Conservation (phyloP, 352 stramenopile species). For the Phytophthora constricta region DNA sequence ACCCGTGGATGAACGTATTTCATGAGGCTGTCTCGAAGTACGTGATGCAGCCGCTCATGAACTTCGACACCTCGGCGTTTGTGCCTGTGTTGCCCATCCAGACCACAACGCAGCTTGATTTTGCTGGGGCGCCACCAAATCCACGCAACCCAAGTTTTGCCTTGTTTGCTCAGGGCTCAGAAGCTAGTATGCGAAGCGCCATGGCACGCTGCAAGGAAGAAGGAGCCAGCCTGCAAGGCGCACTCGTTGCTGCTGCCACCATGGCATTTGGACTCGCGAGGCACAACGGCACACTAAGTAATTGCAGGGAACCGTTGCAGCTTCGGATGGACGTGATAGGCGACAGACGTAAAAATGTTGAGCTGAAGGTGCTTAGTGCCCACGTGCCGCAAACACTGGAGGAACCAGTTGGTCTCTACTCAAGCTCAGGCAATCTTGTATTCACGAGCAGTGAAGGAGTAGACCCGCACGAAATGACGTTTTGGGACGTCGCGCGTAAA, state of each 20-base stretch:
- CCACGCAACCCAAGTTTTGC: slow-evolving; percentile 54
- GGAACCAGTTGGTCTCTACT: slow-evolving; percentile 56
- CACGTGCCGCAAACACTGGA: slow-evolving; percentile 22
- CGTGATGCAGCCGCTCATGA: slow-evolving; percentile 64
- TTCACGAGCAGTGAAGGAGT: slow-evolving; percentile 63
- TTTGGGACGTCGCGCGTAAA: slow-evolving; percentile 63
- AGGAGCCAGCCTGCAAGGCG: slow-evolving; percentile 51
- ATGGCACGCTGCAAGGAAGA: slow-evolving; percentile 49
- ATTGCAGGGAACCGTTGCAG: slow-evolving; percentile 33
- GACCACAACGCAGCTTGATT: slow-evolving; percentile 50
- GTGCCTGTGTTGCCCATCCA: slow-evolving; percentile 48
- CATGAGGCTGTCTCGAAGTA: slow-evolving; percentile 70
- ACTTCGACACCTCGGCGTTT: slow-evolving; percentile 64
- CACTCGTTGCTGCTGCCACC: slow-evolving; percentile 47
- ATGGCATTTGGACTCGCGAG: slow-evolving; percentile 55
- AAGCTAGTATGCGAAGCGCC: slow-evolving; percentile 47
- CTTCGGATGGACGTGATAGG: slow-evolving; percentile 59
- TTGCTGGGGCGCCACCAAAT: slow-evolving; percentile 31
- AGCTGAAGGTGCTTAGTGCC: slow-evolving; percentile 22
- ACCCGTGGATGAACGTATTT: slow-evolving; percentile 52
- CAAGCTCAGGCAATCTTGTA: slow-evolving; percentile 47
- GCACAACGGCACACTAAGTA: slow-evolving; percentile 37
- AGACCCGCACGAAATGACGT: slow-evolving; percentile 33
- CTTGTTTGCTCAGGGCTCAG: slow-evolving; percentile 49
- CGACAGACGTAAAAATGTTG: slow-evolving; percentile 46